phyloP scores from a whole-genome alignment of 1,139 yeast genomes.

The Protomyces inundatus region DNA sequence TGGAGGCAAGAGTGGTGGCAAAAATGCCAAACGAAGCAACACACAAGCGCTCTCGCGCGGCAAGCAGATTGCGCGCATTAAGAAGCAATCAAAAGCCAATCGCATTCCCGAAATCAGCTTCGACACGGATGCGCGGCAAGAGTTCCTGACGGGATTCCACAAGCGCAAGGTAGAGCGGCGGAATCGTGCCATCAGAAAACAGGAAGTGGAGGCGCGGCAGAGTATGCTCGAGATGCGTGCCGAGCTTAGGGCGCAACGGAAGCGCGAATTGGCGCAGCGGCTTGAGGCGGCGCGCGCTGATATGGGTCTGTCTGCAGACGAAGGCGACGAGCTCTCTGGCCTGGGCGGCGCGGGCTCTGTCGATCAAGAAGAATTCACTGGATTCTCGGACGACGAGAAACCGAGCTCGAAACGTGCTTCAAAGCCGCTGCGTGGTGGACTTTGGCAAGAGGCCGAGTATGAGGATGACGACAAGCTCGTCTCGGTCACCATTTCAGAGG shows the following conservation, averaged over 20 bases:
- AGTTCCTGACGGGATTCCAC: slow-evolving; percentile 90
- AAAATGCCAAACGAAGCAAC: slow-evolving; percentile 2
- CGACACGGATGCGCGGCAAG: slow-evolving; percentile 37
- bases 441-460: slow-evolving; percentile 22
- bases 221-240: slow-evolving; percentile 71
- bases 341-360: slow-evolving; percentile 34
- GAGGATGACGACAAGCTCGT: slow-evolving; percentile 28
- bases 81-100: slow-evolving; percentile 2
- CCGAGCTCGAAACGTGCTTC: neutral
- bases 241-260: slow-evolving; percentile 59
- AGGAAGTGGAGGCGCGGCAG: slow-evolving; percentile 69
- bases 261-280: slow-evolving; percentile 58
- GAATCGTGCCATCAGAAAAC: slow-evolving; percentile 72
- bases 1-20: neutral
- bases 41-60: slow-evolving; percentile 19
- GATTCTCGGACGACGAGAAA: slow-evolving; percentile 35
- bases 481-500: slow-evolving; percentile 21
- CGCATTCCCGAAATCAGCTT: slow-evolving; percentile 21
- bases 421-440: neutral
- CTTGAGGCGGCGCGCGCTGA: slow-evolving; percentile 49
- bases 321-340: slow-evolving; percentile 30
- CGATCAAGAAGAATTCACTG: slow-evolving; percentile 39
- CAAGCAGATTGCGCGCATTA: slow-evolving; percentile 11
- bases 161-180: slow-evolving; percentile 84
- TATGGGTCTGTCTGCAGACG: slow-evolving; percentile 34